Evolutionary conservation across 805 yeast species (phyloP), one percentile per base, ranked within the genome.

Genomic region (Candida ulmi): DNA sequence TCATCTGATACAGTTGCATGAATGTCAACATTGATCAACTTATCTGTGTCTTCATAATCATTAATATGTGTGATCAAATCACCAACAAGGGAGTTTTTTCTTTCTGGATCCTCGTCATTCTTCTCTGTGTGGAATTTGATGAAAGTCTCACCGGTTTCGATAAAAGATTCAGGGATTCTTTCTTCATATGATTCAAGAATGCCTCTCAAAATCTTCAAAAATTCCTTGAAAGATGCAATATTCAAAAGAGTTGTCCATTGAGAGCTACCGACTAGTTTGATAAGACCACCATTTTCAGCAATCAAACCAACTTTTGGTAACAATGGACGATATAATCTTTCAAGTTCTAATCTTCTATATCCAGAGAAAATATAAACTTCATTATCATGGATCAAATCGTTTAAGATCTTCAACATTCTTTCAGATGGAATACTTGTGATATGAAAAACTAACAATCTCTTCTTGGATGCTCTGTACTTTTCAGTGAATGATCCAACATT

Each of bases 211-310:
- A 75, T 70, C 3, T 71, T 69, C 58, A 79, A 70, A 88, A 91
- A 83, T 16, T 64, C 64, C 46, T 71, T 61, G 39, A 51, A 41
- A 19, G 39, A 27, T 12, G 37, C 30, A 17, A 35, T 19, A 21
- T 43, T 37, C 21, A 41, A 30, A 32, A 51, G 32, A 6, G 47
- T 35, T 2, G 49, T 28, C 57, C 57, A 52, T 9, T 19, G 24
- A 5, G 42, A 18, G 5, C 31, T 61, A 60, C 21, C 65, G 47
- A 57, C 71, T 16, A 77, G 52, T 56, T 74, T 80, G 26, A 91
- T 70, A 52, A 74, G 87, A 0, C 88, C 95, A 28, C 98, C 98
- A 55, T 83, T 81, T 60, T 90, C 98, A 1, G 96, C 95, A 46
- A 91, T 79, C 38, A 91, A 66, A 0, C 97, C 97, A 24, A 90